Evolutionary conservation across 139 green algal species (phyloP).

Genomic region (Volvox africanus): DNA sequence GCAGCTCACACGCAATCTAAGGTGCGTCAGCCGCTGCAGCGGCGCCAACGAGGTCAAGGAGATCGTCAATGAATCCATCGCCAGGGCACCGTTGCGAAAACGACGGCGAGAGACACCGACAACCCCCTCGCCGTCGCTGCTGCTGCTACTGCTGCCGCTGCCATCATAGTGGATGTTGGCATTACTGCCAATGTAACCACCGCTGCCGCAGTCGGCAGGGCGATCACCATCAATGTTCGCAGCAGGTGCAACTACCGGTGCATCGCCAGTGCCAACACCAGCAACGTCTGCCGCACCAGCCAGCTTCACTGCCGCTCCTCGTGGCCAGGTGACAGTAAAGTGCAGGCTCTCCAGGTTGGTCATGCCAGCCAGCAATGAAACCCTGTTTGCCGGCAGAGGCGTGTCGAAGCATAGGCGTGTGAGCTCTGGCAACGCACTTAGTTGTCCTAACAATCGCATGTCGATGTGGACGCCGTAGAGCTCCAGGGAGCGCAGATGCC

Average conservation of each 20-base stretch:
- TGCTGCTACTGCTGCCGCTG: neutral
- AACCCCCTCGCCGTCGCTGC: neutral
- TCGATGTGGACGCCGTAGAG: neutral
- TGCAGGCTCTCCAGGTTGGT: neutral
- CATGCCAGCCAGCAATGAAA: neutral
- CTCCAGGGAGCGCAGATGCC: constrained; percentile 30
- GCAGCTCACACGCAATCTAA: neutral
- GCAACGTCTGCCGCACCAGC: neutral
- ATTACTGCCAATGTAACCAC: neutral
- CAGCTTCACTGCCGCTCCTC: too few relatives aligned
- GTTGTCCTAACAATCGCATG: neutral
- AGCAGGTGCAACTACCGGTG: neutral
- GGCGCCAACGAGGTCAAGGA: neutral
- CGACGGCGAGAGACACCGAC: neutral
- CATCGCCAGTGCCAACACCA: neutral
- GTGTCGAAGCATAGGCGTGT: constrained; percentile 13
- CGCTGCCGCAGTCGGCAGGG: neutral
- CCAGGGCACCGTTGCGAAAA: neutral
- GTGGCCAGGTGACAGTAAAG: constrained; percentile 19
- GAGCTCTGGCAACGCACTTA: neutral
- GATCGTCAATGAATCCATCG: neutral
- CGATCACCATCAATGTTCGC: too few relatives aligned
- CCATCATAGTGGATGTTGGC: neutral
- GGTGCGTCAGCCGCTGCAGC: neutral
- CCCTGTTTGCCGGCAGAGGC: neutral